Evolutionary conservation across 2,329 filamentous ascomycete species (phyloP).

Genomic region (Calonectria henricotiae): DNA sequence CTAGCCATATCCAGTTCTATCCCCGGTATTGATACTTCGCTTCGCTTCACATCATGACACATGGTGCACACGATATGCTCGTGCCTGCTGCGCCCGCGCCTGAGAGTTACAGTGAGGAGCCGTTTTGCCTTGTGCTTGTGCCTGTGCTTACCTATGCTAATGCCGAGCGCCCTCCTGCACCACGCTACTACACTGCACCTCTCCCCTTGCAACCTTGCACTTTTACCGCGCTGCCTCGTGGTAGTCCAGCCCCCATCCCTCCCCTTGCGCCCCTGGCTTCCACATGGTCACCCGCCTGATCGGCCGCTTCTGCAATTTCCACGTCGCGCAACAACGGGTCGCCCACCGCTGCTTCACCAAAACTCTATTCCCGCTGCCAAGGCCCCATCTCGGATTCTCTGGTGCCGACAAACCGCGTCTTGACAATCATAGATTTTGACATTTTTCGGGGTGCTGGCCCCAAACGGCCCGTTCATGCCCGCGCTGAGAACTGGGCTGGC

Average conservation of each 20-base stretch:
- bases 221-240: slow-evolving; percentile 22
- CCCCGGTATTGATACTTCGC: slow-evolving; percentile 23
- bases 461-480: slow-evolving; percentile 6
- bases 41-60: slow-evolving; percentile 30
- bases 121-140: slow-evolving; percentile 20
- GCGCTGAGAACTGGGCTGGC: background rate
- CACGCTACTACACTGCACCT: slow-evolving; percentile 10
- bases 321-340: slow-evolving; percentile 39
- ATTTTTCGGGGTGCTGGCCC: slow-evolving; percentile 17
- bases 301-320: slow-evolving; percentile 50
- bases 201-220: background rate
- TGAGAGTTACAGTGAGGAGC: slow-evolving; percentile 22
- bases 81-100: slow-evolving; percentile 18
- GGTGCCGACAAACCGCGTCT: slow-evolving; percentile 24
- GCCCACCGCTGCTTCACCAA: slow-evolving; percentile 51
- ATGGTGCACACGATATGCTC: slow-evolving; percentile 17
- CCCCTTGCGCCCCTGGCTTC: slow-evolving; percentile 33
- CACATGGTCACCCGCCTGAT: slow-evolving; percentile 49
- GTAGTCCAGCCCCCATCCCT: background rate
- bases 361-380: slow-evolving; percentile 49
- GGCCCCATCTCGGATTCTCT: slow-evolving; percentile 28
- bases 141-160: slow-evolving; percentile 19
- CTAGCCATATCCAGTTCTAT: slow-evolving; percentile 19
- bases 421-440: slow-evolving; percentile 14
- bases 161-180: slow-evolving; percentile 18